Evolutionary conservation across 2,329 filamentous ascomycete genomes (phyloP), one percentile per base, ranked within the genome.

Genomic region (Beauveria asiatica): DNA sequence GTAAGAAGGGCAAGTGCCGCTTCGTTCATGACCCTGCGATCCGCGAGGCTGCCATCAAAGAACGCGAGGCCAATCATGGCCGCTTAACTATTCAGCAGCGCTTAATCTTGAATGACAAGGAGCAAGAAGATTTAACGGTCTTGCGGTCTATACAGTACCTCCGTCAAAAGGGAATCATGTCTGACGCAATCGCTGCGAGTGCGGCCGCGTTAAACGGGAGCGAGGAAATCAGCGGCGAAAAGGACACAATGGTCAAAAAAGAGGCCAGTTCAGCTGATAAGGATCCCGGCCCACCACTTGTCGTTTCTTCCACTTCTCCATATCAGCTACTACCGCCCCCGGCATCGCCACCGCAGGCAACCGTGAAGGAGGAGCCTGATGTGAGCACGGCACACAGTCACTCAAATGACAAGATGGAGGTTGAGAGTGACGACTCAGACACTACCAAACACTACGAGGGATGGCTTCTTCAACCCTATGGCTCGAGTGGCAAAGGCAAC

Each of bases 1-100:
- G 84, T 57, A 88, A 88, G 79, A 86, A 86, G 80, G 83, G 83
- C 83, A 87, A 87, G 83, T 88, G 85, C 77, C 85, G 85, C 74
- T 88, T 88, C 74, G 83, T 86, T 64, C 85, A 88, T 70, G 85
- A 88, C 69, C 79, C 80, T 19, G 80, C 81, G 63, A 81, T 85
- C 61, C 79, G 85, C 65, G 83, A 85, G 67, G 82, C 82, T 64
- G 84, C 84, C 61, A 76, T 87, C 53, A 81, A 79, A 67, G 84
- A 87, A 69, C 81, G 84, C 62, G 83, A 85, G 66, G 78, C 79
- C 67, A 87, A 87, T 66, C 83, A 85, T 62, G 85, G 85, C 51
- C 81, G 82, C 55, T 80, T 87, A 73, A 87, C 85, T 5, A 79
- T 87, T 59, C 81, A 84, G 70, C 85, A 88, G 70, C 83, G 85